Conservation (phyloP, 495 filamentous ascomycete species). For the Talaromyces ruber region DNA sequence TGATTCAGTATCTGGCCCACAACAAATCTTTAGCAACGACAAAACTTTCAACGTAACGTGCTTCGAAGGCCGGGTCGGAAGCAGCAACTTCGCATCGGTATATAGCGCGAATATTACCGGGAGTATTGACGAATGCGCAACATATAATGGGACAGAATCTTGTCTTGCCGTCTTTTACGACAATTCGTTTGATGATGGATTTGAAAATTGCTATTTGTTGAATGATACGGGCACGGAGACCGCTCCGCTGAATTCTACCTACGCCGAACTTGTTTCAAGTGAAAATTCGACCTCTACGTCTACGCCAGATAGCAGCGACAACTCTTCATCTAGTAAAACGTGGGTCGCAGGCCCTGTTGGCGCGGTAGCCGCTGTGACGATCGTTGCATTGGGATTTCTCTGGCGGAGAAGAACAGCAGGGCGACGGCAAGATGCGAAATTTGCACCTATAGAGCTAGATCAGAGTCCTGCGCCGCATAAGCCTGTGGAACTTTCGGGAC, state of each 20-base stretch:
- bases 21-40: neutral
- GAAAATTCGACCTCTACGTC: neutral
- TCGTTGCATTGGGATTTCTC: slow-evolving; percentile 9
- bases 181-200: slow-evolving; percentile 2
- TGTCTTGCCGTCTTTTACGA: slow-evolving; percentile 2
- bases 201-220: slow-evolving; percentile 1
- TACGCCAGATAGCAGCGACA: neutral
- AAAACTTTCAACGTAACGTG: neutral
- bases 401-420: slow-evolving; percentile 1
- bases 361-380: slow-evolving; percentile 10
- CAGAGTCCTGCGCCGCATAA: neutral
- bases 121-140: neutral
- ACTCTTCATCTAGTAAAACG: neutral
- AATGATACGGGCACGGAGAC: neutral
- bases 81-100: neutral
- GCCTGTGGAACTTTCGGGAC: neutral
- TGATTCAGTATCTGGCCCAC: neutral
- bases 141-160: neutral
- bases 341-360: slow-evolving; percentile 4
- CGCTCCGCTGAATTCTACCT: neutral
- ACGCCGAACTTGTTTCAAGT: neutral
- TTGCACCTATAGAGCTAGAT: neutral
- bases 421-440: slow-evolving; percentile 2
- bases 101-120: slow-evolving; percentile 3
- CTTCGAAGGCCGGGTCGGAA: neutral